Base-by-base conservation (phyloP, 306 rosid species). In the Psophocarpus tetragonolobus region DNA sequence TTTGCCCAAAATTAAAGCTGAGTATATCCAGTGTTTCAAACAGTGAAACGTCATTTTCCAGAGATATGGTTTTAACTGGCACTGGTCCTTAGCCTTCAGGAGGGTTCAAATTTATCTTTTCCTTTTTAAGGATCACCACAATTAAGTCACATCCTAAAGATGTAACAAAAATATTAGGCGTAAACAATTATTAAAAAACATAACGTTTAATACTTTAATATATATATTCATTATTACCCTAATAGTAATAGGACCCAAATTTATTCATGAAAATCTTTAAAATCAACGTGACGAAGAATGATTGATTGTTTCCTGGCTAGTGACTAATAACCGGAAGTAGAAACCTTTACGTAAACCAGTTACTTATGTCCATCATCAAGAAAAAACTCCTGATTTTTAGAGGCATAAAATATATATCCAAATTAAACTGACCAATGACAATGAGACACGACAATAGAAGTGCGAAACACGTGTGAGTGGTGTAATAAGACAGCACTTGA, bases 371-470 rank as follows among this genome's bases (percentile, higher is more conserved):
- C 73, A 60, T 48, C 17, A 50, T 38, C 64, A 27, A 18, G 29
- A 39, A 61, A 69, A 2, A 26, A n/a, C 20, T 27, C 70, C 20
- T 36, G 12, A 13, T 36, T 15, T 6, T 15, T 6, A 24, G 54
- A 47, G 20, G 56, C 27, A 50, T 62, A 53, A 48, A 50, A 50
- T 4, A 48, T 62, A 50, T 4, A 41, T 56, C 65, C 57, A 74
- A 74, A 42, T 53, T 24, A 50, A 23, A 15, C 8, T n/a, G 63
- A 30, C 30, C 85, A 69, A 62, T 35, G 64, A 29, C 4, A 27
- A 76, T 18, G 7, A 26, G 65, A 64, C 79, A 70, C 70, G 62
- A 6, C 14, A 17, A n/a, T 13, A 36, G 27, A 53, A 71, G 48
- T 44, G 68, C 51, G 51, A 60, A 56, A 14, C 71, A 67, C 20